Conservation (phyloP, 164 flowering plant genomes). For the Houttuynia cordata region DNA sequence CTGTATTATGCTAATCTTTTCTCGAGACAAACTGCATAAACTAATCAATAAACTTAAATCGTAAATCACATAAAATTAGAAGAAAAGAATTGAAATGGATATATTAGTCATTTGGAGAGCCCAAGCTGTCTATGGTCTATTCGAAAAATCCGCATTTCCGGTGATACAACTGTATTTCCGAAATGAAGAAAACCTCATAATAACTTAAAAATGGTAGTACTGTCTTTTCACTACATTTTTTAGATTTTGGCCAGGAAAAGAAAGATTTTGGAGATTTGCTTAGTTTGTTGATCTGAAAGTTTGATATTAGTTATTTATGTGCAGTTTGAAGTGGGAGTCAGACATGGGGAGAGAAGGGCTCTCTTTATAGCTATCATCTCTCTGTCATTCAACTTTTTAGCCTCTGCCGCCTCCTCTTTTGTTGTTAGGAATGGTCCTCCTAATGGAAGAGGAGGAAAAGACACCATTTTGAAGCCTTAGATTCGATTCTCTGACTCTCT, state of each 20-base stretch:
- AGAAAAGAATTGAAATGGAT: not conserved
- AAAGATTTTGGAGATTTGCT: too few relatives aligned
- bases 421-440: too few relatives aligned
- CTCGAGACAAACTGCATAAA: too few relatives aligned
- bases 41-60: too few relatives aligned
- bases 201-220: too few relatives aligned
- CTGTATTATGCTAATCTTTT: too few relatives aligned
- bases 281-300: too few relatives aligned
- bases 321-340: conserved; percentile 36
- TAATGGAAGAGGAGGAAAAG: conserved; percentile 4
- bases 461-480: conserved; percentile 13
- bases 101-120: not conserved
- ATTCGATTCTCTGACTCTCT: conserved; percentile 13
- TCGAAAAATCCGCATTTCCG: too few relatives aligned
- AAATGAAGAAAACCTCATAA: too few relatives aligned
- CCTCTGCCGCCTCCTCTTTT: conserved; percentile 21
- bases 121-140: not conserved
- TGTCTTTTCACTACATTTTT: not conserved
- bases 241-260: too few relatives aligned
- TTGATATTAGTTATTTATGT: conserved; percentile 4
- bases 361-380: conserved; percentile 21
- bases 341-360: conserved; percentile 11
- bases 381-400: conserved; percentile 24
- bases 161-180: too few relatives aligned
- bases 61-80: not conserved